A percentile compares a stretch with the other conserved stretches of the same genome.
Conservation (phyloP, 2,329 filamentous ascomycete genomes). For the Penicillium sclerotiorum region DNA sequence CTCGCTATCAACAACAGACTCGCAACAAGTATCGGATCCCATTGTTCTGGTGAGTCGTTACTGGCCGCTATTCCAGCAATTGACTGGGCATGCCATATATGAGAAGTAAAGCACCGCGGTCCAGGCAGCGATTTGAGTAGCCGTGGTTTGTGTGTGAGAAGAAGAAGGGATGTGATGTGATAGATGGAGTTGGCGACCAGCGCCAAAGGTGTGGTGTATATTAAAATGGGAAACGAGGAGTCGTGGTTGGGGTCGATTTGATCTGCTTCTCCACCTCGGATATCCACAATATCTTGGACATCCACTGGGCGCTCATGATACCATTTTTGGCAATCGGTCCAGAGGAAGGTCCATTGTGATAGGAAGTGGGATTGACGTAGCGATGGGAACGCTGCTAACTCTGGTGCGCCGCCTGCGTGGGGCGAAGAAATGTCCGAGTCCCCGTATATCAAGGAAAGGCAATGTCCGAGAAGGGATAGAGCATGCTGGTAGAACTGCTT, state of each 20-base stretch:
- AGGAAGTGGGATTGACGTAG: conserved; percentile 23
- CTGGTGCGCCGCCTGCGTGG: conserved; percentile 9
- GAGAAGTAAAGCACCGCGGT: conserved; percentile 25
- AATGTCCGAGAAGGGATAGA: conserved; percentile 23
- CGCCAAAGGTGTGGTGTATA: conserved; percentile 30
- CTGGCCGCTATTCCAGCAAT: conserved; percentile 27
- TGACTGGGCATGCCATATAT: conserved; percentile 31
- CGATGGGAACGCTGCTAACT: conserved; percentile 17
- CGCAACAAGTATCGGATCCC: conserved; percentile 27
- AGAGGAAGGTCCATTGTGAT: conserved; percentile 29
- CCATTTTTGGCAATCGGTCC: conserved; percentile 30
- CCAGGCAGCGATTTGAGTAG: conserved; percentile 27
- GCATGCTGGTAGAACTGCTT: conserved; percentile 20
- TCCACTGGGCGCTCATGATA: conserved; percentile 27
- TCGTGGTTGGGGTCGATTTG: conserved; percentile 25
- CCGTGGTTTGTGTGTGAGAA: conserved; percentile 26
- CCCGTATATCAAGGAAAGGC: conserved; percentile 19
- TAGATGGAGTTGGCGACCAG: conserved; percentile 29
- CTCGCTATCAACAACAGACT: conserved; percentile 23
- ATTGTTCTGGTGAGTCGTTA: conserved; percentile 29
- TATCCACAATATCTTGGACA: conserved; percentile 26
- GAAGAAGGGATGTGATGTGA: conserved; percentile 25
- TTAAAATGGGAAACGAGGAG: conserved; percentile 29
- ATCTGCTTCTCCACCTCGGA: conserved; percentile 27
- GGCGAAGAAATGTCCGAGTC: conserved; percentile 12